Percentiles rank a stretch among this genome's conserved stretches.
Conservation (phyloP, 352 stramenopile genomes). For the Hyaloperonospora arabidopsidis region DNA sequence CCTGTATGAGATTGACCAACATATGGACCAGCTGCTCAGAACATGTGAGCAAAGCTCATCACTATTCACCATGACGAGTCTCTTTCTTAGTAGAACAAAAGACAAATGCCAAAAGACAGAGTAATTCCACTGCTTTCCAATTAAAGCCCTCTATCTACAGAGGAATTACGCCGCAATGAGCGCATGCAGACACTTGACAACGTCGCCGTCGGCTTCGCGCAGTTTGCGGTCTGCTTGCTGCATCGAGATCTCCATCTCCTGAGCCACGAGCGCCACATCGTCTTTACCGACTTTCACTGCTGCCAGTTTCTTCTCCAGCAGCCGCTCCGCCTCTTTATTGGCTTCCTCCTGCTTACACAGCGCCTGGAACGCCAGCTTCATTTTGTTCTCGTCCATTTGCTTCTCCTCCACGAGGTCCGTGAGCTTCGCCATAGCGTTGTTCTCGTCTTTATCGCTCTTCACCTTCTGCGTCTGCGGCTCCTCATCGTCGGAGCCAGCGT, state of each 20-base stretch:
- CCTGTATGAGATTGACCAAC: too few relatives aligned
- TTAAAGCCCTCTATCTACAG: not conserved
- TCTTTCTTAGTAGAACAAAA: too few relatives aligned
- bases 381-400: constrained; percentile 85
- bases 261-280: constrained; percentile 66
- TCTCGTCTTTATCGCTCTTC: constrained; percentile 81
- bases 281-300: constrained; percentile 79
- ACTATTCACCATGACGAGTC: too few relatives aligned
- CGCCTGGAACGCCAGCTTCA: constrained; percentile 72
- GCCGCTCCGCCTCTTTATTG: constrained; percentile 71
- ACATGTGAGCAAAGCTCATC: too few relatives aligned
- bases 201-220: constrained; percentile 64
- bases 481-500: constrained; percentile 51
- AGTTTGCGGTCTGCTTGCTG: constrained; percentile 79
- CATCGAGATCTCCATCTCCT: constrained; percentile 68
- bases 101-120: not conserved
- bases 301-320: constrained; percentile 70
- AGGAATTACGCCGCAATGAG: constrained; percentile 34
- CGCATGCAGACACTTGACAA: constrained; percentile 57
- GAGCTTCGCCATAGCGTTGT: constrained; percentile 75
- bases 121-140: not conserved
- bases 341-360: constrained; percentile 76
- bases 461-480: constrained; percentile 44
- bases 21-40: too few relatives aligned
- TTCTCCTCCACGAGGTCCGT: constrained; percentile 82